Evolutionary conservation across 305 asterid genomes (phyloP).

Genomic region (Petunia hybrid): DNA sequence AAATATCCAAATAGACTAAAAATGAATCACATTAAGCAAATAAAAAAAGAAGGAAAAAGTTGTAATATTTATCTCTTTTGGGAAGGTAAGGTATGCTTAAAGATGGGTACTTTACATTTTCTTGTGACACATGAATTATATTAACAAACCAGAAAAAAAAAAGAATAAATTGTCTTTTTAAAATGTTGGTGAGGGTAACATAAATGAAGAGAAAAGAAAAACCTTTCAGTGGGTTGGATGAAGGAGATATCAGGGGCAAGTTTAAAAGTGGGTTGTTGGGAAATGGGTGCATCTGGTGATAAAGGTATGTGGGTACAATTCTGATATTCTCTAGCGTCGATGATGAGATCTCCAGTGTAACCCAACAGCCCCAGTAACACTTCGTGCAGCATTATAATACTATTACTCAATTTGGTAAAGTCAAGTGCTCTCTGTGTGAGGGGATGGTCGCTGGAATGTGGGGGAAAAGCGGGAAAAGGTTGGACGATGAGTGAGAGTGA

Average conservation of each 20-base stretch:
- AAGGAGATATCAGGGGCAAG: slow-evolving; percentile 91
- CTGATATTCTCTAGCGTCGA: slow-evolving; percentile 75
- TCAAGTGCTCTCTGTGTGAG: too few species aligned
- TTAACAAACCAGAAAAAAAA: not conserved
- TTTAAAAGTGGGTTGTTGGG: slow-evolving; percentile 78
- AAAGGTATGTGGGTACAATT: slow-evolving; percentile 52
- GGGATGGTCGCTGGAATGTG: slow-evolving; percentile 2
- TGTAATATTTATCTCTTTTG: not conserved
- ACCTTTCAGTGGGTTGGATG: slow-evolving; percentile 90
- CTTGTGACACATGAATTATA: not conserved
- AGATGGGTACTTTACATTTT: not conserved
- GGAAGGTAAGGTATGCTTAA: not conserved
- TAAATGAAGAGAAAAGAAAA: not conserved
- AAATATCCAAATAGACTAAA: not conserved
- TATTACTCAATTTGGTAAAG: too few species aligned
- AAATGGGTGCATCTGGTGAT: slow-evolving; percentile 69
- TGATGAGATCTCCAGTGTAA: slow-evolving; percentile 96
- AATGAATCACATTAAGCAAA: not conserved
- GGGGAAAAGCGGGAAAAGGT: slow-evolving; percentile 29
- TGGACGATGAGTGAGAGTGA: not conserved
- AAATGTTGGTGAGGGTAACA: not conserved
- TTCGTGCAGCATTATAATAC: slow-evolving; percentile 80
- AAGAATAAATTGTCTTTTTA: too few species aligned
- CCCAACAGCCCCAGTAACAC: slow-evolving; percentile 84
- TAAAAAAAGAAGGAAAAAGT: not conserved